phyloP scores from a whole-genome alignment of 1,284 basidiomycete species.

The Trichosporon coremiiforme region DNA sequence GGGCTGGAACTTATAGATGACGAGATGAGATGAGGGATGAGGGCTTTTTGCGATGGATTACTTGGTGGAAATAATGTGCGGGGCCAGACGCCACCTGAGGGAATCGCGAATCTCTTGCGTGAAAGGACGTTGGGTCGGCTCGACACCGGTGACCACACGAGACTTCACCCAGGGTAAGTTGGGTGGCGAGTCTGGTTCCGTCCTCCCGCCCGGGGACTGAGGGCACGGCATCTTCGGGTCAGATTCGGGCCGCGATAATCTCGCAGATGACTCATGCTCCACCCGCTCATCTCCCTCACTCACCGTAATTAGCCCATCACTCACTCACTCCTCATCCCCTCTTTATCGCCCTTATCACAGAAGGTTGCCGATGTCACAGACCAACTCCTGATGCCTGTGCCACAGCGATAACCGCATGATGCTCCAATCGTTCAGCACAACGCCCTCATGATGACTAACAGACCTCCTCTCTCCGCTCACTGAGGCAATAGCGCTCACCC shows the following conservation, averaged over 20 bases:
- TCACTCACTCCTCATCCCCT: neutral
- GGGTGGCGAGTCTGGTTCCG: neutral
- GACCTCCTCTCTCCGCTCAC: too few relatives aligned
- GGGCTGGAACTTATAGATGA: neutral
- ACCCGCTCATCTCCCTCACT: neutral
- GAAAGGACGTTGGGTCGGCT: too few relatives aligned
- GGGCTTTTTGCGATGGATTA: neutral
- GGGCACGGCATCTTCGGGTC: too few relatives aligned
- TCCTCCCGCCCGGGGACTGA: too few relatives aligned
- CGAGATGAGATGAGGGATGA: conserved; percentile 13
- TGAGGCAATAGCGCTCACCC: neutral
- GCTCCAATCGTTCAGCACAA: neutral
- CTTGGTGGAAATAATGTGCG: too few relatives aligned
- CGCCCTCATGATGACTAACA: neutral
- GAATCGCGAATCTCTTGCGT: too few relatives aligned
- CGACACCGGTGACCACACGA: too few relatives aligned
- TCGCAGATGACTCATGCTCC: neutral
- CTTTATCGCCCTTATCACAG: neutral
- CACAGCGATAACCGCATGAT: neutral
- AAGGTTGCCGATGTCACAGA: neutral
- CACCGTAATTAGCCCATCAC: neutral
- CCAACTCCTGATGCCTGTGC: too few relatives aligned
- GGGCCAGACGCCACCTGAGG: too few relatives aligned
- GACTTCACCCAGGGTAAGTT: too few relatives aligned
- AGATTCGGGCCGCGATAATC: conserved; percentile 7